phyloP scores from a whole-genome alignment of 768 basidiomycete genomes.

The Mycena albidolilacea region DNA sequence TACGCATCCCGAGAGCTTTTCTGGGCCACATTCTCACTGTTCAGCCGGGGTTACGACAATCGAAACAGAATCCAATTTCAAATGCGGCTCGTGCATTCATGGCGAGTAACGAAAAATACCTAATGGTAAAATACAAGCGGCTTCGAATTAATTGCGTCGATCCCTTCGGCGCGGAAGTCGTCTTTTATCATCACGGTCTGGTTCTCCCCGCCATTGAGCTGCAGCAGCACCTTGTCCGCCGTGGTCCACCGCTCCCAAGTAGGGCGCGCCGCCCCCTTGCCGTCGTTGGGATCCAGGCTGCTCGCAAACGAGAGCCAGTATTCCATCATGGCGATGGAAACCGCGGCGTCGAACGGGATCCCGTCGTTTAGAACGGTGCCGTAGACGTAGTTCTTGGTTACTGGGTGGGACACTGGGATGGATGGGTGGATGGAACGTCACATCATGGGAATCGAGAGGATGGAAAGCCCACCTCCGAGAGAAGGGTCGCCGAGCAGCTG shows the following conservation, averaged over 20 bases:
- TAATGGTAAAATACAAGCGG: conserved; percentile 25
- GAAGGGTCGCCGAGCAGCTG: conserved; percentile 1
- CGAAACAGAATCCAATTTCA: no score
- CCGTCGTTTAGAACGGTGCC: conserved; percentile 6
- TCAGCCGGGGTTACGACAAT: no score
- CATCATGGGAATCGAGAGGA: not conserved
- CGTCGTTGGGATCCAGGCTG: conserved; percentile 21
- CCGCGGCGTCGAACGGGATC: not conserved
- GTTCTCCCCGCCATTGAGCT: conserved; percentile 6
- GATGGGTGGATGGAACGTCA: not conserved
- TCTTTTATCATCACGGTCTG: not conserved
- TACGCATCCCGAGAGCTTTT: no score
- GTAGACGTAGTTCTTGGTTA: conserved; percentile 12
- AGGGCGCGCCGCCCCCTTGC: not conserved
- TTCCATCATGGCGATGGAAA: conserved; percentile 1
- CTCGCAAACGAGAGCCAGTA: conserved; percentile 11
- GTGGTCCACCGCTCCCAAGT: not conserved
- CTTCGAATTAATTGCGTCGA: not conserved
- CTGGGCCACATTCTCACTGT: no score
- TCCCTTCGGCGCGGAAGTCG: not conserved
- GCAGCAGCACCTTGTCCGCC: conserved; percentile 2
- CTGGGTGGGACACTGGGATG: not conserved
- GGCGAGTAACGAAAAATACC: not conserved
- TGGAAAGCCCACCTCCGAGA: conserved; percentile 2
- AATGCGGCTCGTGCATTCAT: no score